Evolutionary conservation across 768 basidiomycete species (phyloP).

Genomic region (Termitomyces sp.): DNA sequence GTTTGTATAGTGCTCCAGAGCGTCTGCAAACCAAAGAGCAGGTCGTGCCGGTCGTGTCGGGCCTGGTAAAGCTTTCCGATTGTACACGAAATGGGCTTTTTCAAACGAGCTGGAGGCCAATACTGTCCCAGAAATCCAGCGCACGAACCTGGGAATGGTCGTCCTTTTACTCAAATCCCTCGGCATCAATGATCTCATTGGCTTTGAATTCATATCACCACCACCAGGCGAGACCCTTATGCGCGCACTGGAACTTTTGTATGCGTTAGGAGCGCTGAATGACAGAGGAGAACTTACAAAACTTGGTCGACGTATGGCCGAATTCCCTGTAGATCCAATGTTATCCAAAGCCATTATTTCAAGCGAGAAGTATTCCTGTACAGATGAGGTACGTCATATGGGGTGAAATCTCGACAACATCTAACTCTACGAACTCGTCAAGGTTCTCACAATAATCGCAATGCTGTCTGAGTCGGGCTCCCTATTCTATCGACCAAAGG

Average conservation of each 20-base stretch:
- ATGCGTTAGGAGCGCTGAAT: slow-evolving; percentile 94
- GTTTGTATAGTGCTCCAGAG: slow-evolving; percentile 78
- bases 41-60: slow-evolving; percentile 98
- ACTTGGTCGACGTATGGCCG: slow-evolving; percentile 94
- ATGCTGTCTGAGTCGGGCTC: slow-evolving; percentile 97
- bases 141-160: slow-evolving; percentile 96
- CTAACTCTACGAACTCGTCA: not conserved
- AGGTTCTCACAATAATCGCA: slow-evolving; percentile 94
- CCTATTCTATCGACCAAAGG: slow-evolving; percentile 95
- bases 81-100: slow-evolving; percentile 99
- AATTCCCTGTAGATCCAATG: slow-evolving; percentile 99
- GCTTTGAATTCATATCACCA: slow-evolving; percentile 98
- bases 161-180: slow-evolving; percentile 93
- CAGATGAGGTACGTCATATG: slow-evolving; percentile 78
- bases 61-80: slow-evolving; percentile 95
- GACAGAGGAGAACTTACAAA: slow-evolving; percentile 97
- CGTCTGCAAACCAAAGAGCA: slow-evolving; percentile 95
- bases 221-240: slow-evolving; percentile 98
- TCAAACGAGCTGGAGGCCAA: slow-evolving; percentile 94
- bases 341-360: slow-evolving; percentile 94
- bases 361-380: slow-evolving; percentile 90
- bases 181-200: slow-evolving; percentile 97
- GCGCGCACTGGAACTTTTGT: slow-evolving; percentile 87
- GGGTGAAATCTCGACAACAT: too few relatives aligned
- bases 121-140: slow-evolving; percentile 97